Base-by-base conservation (phyloP, 257 asterid genomes). In the Rauvolfia tetraphylla region DNA sequence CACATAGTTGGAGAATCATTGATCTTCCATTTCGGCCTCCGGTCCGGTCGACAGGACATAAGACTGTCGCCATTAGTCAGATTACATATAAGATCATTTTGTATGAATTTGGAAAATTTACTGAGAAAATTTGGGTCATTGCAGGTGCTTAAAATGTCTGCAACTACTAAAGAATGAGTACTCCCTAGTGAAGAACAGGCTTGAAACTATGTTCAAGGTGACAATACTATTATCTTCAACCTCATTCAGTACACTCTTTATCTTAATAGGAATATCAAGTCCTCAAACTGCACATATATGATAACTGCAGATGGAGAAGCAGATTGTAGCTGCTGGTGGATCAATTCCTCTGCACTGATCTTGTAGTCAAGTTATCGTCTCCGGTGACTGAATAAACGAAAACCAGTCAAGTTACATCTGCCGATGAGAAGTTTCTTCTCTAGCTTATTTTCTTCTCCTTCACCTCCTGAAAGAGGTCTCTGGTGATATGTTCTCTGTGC, bases 141-240 rank as follows among this genome's bases (percentile, higher is more conserved):
- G 86, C 86, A 93, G 98, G 86, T 93, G 98, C 85, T 72, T 84
- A 80, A 82, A 79, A 81, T 86, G 90, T 72, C 83, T 93, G 88
- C 94, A 91, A 81, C 88, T 87, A 59, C 77, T 93, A 34, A 87
- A 82, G 71, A 86, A 83, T 15, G 98, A 91, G 82, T 91, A 86
- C 81, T 67, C 42, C 72, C 80, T 84, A n/a, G 92, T 91, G 83
- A 93, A 86, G 87, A 87, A 78, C 89, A 90, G 89, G 87, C 87
- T 91, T 74, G 95, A 93, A 76, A 78, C 89, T 72, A 79, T 93
- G 87, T 86, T 91, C 77, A 82, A 91, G 91, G 98, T 89, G 81
- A 73, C 83, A 71, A 65, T 39, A 1, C 13, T n/a, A 20, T 20
- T 14, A 70, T 15, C 53, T 38, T 36, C 33, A 51, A 36, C 4